These are phyloP conservation scores for Cladosporium sp. DNA, from an alignment of 2,329 filamentous ascomycete genomes.

Conservation along the genomic window DNA sequence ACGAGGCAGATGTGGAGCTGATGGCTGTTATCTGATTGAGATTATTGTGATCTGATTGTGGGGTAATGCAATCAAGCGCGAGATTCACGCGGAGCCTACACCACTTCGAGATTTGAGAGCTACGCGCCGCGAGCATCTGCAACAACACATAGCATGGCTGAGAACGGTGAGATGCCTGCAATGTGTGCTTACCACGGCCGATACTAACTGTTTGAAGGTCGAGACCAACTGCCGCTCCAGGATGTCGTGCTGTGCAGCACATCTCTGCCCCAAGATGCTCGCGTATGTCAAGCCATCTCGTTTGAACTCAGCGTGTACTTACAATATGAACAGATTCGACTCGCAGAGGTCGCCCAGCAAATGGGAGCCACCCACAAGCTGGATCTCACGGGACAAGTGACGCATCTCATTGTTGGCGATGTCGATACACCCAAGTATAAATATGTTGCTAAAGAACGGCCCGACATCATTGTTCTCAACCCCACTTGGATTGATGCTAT, in stretches of 20 bases:
- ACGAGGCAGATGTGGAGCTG: too few species aligned
- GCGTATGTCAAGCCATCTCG: constrained; percentile 22
- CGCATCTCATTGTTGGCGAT: constrained; percentile 86
- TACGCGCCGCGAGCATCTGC: not conserved
- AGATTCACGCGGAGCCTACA: not conserved
- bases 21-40: too few species aligned
- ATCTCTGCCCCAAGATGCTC: constrained; percentile 29
- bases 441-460: constrained; percentile 85
- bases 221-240: constrained; percentile 22
- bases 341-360: constrained; percentile 61
- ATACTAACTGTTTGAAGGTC: not conserved
- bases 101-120: not conserved
- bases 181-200: not conserved
- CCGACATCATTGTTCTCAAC: constrained; percentile 78
- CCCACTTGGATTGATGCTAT: constrained; percentile 83
- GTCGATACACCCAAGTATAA: constrained; percentile 90
- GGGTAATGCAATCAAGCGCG: not conserved
- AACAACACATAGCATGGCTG: not conserved
- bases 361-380: constrained; percentile 86
- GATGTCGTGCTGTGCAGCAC: constrained; percentile 32
- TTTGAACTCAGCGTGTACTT: not conserved
- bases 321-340: constrained; percentile 22
- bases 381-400: constrained; percentile 93
- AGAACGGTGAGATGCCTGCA: not conserved
- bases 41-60: not conserved